phyloP scores from a whole-genome alignment of 768 basidiomycete genomes.

The Chalciporus chontae region DNA sequence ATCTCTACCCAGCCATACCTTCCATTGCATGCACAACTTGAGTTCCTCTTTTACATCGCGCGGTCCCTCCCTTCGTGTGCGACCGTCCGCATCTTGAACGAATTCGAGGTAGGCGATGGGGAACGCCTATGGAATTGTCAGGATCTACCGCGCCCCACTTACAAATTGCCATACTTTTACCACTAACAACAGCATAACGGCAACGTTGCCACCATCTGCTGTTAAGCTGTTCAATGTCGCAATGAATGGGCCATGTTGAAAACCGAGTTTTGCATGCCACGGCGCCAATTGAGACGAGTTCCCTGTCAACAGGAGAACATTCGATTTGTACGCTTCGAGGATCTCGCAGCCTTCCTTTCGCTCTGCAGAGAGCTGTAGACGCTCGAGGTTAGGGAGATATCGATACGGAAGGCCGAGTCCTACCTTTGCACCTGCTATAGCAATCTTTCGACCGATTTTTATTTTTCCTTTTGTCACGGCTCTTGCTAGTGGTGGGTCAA shows the following conservation, averaged over 20 bases:
- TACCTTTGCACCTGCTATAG: slow-evolving; percentile 76
- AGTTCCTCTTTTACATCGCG: slow-evolving; percentile 69
- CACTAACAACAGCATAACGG: slow-evolving; percentile 72
- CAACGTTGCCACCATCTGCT: slow-evolving; percentile 74
- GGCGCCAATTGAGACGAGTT: slow-evolving; percentile 84
- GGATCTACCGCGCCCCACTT: background rate
- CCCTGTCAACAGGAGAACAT: slow-evolving; percentile 64
- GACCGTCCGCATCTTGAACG: slow-evolving; percentile 44
- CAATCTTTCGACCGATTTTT: slow-evolving; percentile 78
- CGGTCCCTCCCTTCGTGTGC: slow-evolving; percentile 54
- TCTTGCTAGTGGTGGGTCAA: slow-evolving; percentile 70
- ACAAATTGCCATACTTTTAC: slow-evolving; percentile 46
- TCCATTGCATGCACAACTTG: slow-evolving; percentile 60
- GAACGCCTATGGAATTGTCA: slow-evolving; percentile 44
- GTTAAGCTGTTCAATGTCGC: slow-evolving; percentile 78
- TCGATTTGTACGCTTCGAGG: slow-evolving; percentile 72
- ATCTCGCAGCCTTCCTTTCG: slow-evolving; percentile 78
- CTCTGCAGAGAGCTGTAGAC: slow-evolving; percentile 58
- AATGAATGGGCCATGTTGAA: slow-evolving; percentile 60
- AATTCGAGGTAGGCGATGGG: slow-evolving; percentile 82
- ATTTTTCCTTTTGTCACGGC: slow-evolving; percentile 68
- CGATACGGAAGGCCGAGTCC: slow-evolving; percentile 20
- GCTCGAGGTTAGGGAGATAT: background rate
- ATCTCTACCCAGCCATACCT: slow-evolving; percentile 41
- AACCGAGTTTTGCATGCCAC: slow-evolving; percentile 90